phyloP scores from a whole-genome alignment of 2,329 filamentous ascomycete species.

The Paraconiothyrium brasiliense region DNA sequence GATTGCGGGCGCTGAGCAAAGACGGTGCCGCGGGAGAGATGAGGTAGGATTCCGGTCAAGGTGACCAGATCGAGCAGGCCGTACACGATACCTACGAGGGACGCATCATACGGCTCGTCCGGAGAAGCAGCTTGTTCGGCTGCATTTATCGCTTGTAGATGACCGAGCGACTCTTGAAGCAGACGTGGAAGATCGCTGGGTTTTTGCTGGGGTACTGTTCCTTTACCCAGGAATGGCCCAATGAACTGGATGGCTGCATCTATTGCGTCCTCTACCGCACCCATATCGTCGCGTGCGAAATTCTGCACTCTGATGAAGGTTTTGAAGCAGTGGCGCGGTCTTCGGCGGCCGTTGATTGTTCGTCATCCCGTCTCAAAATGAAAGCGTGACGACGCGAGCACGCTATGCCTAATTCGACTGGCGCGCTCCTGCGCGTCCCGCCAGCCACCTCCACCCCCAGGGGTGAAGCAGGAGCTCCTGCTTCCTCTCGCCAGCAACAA shows the following conservation, averaged over 20 bases:
- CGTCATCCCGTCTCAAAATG: not conserved
- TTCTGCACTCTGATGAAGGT: constrained; percentile 3
- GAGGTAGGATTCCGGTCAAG: constrained; percentile 46
- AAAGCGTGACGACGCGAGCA: constrained; percentile 8
- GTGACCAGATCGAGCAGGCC: constrained; percentile 49
- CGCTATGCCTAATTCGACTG: constrained; percentile 13
- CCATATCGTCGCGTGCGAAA: constrained; percentile 30
- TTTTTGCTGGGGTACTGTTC: constrained; percentile 19
- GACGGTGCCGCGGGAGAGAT: constrained; percentile 43
- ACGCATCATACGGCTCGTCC: constrained; percentile 50
- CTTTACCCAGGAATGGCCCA: constrained; percentile 38
- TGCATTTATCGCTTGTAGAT: constrained; percentile 45
- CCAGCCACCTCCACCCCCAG: constrained; percentile 16
- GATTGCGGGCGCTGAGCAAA: constrained; percentile 47
- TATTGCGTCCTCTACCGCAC: constrained; percentile 41
- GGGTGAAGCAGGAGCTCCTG: not conserved
- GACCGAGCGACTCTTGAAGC: constrained; percentile 39
- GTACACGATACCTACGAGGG: constrained; percentile 49
- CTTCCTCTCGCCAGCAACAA: constrained; percentile 23
- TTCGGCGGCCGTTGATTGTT: not conserved
- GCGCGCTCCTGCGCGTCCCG: constrained; percentile 27
- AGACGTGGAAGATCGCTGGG: constrained; percentile 27
- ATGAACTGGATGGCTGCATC: constrained; percentile 46
- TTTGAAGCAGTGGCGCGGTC: constrained; percentile 42
- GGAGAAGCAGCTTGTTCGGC: constrained; percentile 42